Evolutionary conservation across 805 yeast species (phyloP), one percentile per base, ranked within the genome.

Genomic region (Yarrowia sp.): DNA sequence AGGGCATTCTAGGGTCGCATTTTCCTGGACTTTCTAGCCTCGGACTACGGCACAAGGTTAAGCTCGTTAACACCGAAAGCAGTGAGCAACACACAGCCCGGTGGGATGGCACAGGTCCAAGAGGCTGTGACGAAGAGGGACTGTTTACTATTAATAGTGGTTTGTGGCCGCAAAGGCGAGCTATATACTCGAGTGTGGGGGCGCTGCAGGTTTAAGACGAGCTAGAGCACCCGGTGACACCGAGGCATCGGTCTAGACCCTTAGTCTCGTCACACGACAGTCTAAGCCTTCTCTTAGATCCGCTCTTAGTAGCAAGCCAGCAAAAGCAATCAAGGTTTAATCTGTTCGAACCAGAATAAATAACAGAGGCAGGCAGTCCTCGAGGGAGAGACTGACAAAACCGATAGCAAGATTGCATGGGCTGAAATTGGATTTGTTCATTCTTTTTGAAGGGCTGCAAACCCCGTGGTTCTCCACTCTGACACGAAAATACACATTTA

Each of bases 61-160:
- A 53, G 32, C 59, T 53, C 59, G 36, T 19, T 53, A 38, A 56
- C 40, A 15, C 63, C 63, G 19, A 56, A 56, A 56, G 48, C 46
- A 56, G 63, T 41, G 48, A 41, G 63, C 63, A 56, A 56, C 63
- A 56, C 63, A 56, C 63, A 56, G 63, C 63, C 63, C 63, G 8
- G n/a, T 15, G 15, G n/a, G 9, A 12, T 32, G 19, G 8, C 11
- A 10, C 26, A 36, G 16, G 53, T 26, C 16, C 56, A 35, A 35
- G 58, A 38, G 58, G 43, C 32, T 19, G 43, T 36, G 43, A 26
- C 22, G 32, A 26, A 26, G 32, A 26, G 11, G 32, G 9, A 16
- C 48, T 10, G 19, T 26, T n/a, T 4, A 12, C 32, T 38, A 52
- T 52, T 52, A 52, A 52, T 36, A 52, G 56, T 11, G 16, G 36